These are phyloP conservation scores for Aspergillus floridensis DNA, from an alignment of 2,329 filamentous ascomycete genomes.

Conservation along the genomic window DNA sequence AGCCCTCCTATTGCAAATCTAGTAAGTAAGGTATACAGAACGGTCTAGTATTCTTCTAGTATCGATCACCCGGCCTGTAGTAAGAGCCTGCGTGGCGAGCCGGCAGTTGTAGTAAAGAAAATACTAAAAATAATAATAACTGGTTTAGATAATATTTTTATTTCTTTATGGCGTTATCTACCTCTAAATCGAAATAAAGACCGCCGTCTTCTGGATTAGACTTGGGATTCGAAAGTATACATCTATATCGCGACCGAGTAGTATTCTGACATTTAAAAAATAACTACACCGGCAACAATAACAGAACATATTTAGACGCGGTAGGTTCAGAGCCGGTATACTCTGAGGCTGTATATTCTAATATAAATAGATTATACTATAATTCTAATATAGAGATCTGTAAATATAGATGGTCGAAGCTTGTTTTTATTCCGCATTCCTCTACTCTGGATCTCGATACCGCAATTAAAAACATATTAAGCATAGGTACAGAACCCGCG, in stretches of 20 bases:
- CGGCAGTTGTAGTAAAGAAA: background rate
- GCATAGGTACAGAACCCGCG: conserved; percentile 22
- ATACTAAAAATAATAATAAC: background rate
- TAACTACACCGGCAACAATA: background rate
- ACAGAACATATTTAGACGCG: background rate
- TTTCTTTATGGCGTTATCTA: background rate
- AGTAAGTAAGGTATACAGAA: conserved; percentile 11
- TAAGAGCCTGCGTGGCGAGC: background rate
- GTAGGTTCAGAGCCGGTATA: conserved; percentile 1
- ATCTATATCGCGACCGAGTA: no score
- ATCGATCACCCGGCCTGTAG: background rate
- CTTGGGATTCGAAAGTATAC: no score
- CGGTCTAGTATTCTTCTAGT: background rate
- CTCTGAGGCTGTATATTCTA: conserved; percentile 15
- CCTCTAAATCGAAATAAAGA: background rate
- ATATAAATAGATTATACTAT: conserved; percentile 10
- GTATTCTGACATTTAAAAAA: no score
- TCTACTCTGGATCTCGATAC: conserved; percentile 22
- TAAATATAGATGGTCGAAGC: conserved; percentile 17
- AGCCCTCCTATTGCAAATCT: conserved; percentile 17
- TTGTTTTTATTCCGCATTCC: conserved; percentile 24
- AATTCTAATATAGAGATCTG: conserved; percentile 22
- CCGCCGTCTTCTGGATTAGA: no score
- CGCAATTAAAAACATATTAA: conserved; percentile 21
- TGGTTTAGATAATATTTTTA: background rate